Conservation (phyloP, 2,329 filamentous ascomycete genomes). For the Stachybotrys chartarum region DNA sequence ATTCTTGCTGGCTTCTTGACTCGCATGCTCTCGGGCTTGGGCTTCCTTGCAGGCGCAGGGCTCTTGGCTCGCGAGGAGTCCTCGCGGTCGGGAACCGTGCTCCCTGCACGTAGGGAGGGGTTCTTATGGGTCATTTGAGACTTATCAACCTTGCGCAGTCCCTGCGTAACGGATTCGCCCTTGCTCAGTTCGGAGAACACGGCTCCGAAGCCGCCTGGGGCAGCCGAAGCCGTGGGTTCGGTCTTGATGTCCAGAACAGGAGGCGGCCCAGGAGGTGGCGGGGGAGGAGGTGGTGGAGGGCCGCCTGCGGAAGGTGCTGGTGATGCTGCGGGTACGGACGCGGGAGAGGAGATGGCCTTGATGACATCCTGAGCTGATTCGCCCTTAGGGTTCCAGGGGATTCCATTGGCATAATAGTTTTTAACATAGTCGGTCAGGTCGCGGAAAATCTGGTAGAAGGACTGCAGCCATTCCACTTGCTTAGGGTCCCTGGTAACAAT, state of each 20-base stretch:
- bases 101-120: conserved; percentile 69
- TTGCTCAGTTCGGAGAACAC: conserved; percentile 91
- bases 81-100: conserved; percentile 57
- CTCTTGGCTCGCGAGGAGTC: conserved; percentile 63
- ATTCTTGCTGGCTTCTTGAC: conserved; percentile 74
- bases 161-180: conserved; percentile 79
- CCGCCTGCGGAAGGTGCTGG: conserved; percentile 47
- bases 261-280: conserved; percentile 64
- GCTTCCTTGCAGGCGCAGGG: conserved; percentile 80
- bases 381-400: conserved; percentile 80
- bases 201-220: conserved; percentile 63
- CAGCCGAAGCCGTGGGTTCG: conserved; percentile 16
- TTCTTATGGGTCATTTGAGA: conserved; percentile 99
- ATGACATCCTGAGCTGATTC: conserved; percentile 62
- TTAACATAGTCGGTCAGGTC: conserved; percentile 79
- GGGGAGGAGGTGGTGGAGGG: conserved; percentile 48
- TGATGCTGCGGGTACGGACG: conserved; percentile 28
- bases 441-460: conserved; percentile 88
- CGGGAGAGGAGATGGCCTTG: conserved; percentile 44
- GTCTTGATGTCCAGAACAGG: conserved; percentile 56
- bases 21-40: conserved; percentile 79
- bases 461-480: conserved; percentile 82
- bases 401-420: conserved; percentile 69
- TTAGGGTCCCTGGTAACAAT: conserved; percentile 56
- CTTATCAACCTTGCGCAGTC: conserved; percentile 86